These are phyloP conservation scores for Combretum micranthum DNA, from an alignment of 345 rosid genomes.

Conservation along the genomic window DNA sequence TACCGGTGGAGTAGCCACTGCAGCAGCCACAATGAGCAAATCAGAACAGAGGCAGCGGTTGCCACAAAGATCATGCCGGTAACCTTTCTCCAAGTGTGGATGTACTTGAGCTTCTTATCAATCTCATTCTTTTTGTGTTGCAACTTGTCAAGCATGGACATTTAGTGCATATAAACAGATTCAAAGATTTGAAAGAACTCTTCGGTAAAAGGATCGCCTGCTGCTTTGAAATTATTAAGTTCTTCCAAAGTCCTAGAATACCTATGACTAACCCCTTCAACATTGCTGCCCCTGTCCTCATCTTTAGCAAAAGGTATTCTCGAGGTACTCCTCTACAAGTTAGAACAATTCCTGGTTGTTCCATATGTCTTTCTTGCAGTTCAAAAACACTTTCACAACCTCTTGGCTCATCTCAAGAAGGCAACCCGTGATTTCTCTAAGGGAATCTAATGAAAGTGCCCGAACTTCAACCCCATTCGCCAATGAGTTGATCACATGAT, in stretches of 20 bases:
- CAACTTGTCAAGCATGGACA: constrained; percentile 68
- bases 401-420: constrained; percentile 89
- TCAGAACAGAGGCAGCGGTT: constrained; percentile 67
- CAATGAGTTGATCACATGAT: constrained; percentile 59
- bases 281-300: constrained; percentile 54
- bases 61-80: constrained; percentile 73
- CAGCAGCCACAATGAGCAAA: constrained; percentile 87
- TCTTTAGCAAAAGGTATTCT: constrained; percentile 84
- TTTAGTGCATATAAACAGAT: constrained; percentile 65
- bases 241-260: constrained; percentile 68
- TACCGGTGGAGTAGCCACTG: constrained; percentile 82
- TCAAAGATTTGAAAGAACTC: constrained; percentile 75
- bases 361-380: constrained; percentile 94
- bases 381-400: constrained; percentile 75
- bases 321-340: constrained; percentile 91
- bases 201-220: constrained; percentile 78
- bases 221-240: constrained; percentile 68
- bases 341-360: constrained; percentile 77
- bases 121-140: constrained; percentile 65
- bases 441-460: constrained; percentile 74
- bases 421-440: constrained; percentile 76
- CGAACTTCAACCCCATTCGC: constrained; percentile 84
- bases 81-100: constrained; percentile 80
- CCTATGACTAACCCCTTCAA: constrained; percentile 19
- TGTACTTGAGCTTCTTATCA: constrained; percentile 69